Conservation (phyloP, 2,329 filamentous ascomycete species). For the Periconia sp. region DNA sequence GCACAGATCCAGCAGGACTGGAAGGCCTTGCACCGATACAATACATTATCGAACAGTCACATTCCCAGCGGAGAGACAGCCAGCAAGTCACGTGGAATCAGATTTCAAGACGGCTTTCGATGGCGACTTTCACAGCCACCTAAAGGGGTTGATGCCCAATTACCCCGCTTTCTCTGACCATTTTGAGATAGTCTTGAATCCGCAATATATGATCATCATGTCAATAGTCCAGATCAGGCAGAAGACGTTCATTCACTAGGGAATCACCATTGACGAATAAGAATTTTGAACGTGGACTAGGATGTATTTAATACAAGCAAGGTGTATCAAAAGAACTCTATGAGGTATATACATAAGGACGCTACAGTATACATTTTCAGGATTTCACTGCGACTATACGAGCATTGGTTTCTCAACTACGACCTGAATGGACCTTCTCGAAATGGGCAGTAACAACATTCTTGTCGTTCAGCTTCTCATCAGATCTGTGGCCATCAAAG, state of each 20-base stretch:
- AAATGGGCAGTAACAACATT: slow-evolving; percentile 25
- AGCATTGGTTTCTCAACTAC: slow-evolving; percentile 9
- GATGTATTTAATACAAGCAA: too few relatives aligned
- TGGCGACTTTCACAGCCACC: slow-evolving; percentile 21
- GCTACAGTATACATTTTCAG: too few relatives aligned
- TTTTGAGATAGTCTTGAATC: too few relatives aligned
- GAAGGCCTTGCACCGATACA: slow-evolving; percentile 25
- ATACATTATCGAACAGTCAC: slow-evolving; percentile 14
- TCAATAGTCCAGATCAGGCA: too few relatives aligned
- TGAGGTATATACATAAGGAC: not conserved
- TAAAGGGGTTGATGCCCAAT: too few relatives aligned
- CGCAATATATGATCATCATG: too few relatives aligned
- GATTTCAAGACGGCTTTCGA: slow-evolving; percentile 38
- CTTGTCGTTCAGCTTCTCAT: slow-evolving; percentile 28
- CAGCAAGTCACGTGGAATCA: slow-evolving; percentile 40
- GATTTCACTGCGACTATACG: too few relatives aligned
- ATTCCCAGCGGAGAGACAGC: slow-evolving; percentile 19
- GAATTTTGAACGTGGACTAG: too few relatives aligned
- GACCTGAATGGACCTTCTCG: slow-evolving; percentile 30
- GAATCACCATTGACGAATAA: too few relatives aligned
- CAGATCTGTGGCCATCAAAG: slow-evolving; percentile 22
- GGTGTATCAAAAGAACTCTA: too few relatives aligned
- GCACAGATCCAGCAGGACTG: slow-evolving; percentile 16
- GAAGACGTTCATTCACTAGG: too few relatives aligned
- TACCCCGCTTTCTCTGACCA: too few relatives aligned